phyloP scores from a whole-genome alignment of 305 asterid species.

The Plantago coronopus region DNA sequence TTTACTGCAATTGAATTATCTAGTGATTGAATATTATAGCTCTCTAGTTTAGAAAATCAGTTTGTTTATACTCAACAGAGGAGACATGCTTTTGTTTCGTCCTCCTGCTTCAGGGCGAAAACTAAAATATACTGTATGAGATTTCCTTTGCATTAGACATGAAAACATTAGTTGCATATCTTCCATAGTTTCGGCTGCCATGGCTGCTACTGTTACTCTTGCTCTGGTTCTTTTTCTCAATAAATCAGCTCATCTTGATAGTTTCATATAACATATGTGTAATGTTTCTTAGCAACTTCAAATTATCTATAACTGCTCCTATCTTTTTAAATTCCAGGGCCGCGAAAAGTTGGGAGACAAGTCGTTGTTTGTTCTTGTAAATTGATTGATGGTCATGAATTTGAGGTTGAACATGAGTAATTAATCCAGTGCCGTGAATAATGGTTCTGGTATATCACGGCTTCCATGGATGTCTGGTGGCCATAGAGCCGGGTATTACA shows the following conservation, averaged over 20 bases:
- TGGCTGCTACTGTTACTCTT: too few species aligned
- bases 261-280: too few species aligned
- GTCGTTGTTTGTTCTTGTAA: conserved; percentile 76
- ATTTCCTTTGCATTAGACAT: too few species aligned
- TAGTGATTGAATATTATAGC: too few species aligned
- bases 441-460: conserved; percentile 1
- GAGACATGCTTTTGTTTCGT: too few species aligned
- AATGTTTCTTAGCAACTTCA: not conserved
- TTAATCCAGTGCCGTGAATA: conserved; percentile 8
- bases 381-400: conserved; percentile 23
- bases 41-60: too few species aligned
- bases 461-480: conserved; percentile 14
- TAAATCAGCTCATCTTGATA: too few species aligned
- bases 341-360: conserved; percentile 68
- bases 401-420: conserved; percentile 15
- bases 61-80: too few species aligned
- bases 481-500: not conserved
- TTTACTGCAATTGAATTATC: too few species aligned
- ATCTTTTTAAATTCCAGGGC: conserved; percentile 45
- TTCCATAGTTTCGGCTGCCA: not conserved
- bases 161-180: not conserved
- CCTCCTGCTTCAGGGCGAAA: too few species aligned
- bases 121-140: too few species aligned
- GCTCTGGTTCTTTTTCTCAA: not conserved
- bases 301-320: conserved; percentile 17